These are phyloP conservation scores for Ceratobasidium sp. DNA, from an alignment of 1,284 basidiomycete genomes.

Conservation along the genomic window DNA sequence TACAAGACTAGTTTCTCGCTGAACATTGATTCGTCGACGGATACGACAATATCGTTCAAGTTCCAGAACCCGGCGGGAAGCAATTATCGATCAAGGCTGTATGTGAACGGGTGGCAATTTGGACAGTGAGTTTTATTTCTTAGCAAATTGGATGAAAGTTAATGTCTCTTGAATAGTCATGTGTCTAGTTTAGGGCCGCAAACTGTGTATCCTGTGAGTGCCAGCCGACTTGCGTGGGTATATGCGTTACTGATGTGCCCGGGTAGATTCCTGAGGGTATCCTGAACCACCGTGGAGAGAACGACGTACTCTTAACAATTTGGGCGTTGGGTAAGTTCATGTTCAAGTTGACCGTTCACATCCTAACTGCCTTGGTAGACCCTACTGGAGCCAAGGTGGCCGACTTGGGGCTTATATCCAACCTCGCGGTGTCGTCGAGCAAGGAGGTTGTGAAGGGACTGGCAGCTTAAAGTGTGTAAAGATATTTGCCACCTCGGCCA, in stretches of 20 bases:
- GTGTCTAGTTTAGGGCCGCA: slow-evolving; percentile 54
- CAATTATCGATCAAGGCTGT: slow-evolving; percentile 58
- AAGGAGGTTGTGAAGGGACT: slow-evolving; percentile 26
- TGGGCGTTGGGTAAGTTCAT: slow-evolving; percentile 27
- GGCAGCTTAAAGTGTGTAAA: slow-evolving; percentile 3
- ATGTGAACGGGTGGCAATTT: slow-evolving; percentile 65
- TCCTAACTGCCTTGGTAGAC: background rate
- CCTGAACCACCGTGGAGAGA: slow-evolving; percentile 41
- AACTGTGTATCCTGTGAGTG: slow-evolving; percentile 49
- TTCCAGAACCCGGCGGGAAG: slow-evolving; percentile 48
- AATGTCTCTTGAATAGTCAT: slow-evolving; percentile 43
- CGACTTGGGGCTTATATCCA: slow-evolving; percentile 10
- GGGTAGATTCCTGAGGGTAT: slow-evolving; percentile 28
- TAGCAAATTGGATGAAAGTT: background rate
- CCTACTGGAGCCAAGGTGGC: slow-evolving; percentile 22
- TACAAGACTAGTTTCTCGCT: slow-evolving; percentile 33
- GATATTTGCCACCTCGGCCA: too few relatives aligned
- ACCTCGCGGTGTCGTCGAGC: slow-evolving; percentile 19
- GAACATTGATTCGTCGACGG: background rate
- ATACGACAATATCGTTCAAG: slow-evolving; percentile 18
- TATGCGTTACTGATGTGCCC: background rate
- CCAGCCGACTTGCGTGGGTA: background rate
- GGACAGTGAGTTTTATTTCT: slow-evolving; percentile 52
- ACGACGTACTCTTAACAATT: slow-evolving; percentile 21
- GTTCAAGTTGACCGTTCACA: background rate